Evolutionary conservation across 2,329 filamentous ascomycete species (phyloP).

Genomic region (Pyrenochaeta sp.): DNA sequence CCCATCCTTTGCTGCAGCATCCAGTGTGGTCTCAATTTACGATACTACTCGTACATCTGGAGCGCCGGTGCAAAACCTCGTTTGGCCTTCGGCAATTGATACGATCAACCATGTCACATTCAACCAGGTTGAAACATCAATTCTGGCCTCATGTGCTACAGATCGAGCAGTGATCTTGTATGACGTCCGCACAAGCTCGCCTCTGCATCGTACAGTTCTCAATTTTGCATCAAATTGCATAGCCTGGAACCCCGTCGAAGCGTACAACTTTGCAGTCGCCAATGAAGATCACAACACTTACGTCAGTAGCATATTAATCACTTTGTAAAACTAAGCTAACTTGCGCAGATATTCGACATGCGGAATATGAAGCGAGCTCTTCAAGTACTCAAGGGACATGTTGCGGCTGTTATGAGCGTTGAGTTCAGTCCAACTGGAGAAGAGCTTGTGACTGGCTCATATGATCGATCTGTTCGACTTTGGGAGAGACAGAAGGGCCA

Average conservation of each 20-base stretch:
- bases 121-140: conserved; percentile 92
- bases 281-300: conserved; percentile 95
- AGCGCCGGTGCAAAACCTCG: conserved; percentile 79
- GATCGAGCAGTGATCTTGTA: conserved; percentile 91
- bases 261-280: conserved; percentile 91
- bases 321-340: conserved; percentile 6
- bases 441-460: conserved; percentile 88
- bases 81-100: conserved; percentile 84
- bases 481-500: conserved; percentile 84
- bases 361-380: conserved; percentile 85
- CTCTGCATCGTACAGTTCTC: conserved; percentile 81
- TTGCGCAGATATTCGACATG: conserved; percentile 79
- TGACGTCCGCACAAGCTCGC: conserved; percentile 85
- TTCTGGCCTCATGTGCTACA: conserved; percentile 83
- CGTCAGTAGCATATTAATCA: conserved; percentile 17
- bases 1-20: conserved; percentile 81
- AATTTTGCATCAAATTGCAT: conserved; percentile 94
- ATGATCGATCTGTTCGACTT: conserved; percentile 85
- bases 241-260: conserved; percentile 94
- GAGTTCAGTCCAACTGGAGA: conserved; percentile 95
- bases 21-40: conserved; percentile 83
- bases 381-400: conserved; percentile 90
- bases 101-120: conserved; percentile 89
- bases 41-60: conserved; percentile 80
- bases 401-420: conserved; percentile 93